Evolutionary conservation across 768 basidiomycete species (phyloP).

Genomic region (Jaapia argillacea): DNA sequence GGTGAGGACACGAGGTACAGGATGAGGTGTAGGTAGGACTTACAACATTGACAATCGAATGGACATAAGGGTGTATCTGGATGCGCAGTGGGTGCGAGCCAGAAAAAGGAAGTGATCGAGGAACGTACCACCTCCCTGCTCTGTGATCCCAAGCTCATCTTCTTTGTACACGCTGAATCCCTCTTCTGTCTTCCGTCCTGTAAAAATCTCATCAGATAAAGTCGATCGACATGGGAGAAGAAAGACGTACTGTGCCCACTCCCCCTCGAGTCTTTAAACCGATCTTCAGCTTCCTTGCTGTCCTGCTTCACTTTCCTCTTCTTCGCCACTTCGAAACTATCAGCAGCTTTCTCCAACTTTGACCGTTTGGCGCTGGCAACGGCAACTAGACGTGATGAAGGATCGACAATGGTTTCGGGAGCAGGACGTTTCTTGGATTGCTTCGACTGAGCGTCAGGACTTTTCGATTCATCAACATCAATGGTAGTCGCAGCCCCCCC

Average conservation of each 20-base stretch:
- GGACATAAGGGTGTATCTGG: conserved; percentile 79
- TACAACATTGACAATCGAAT: conserved; percentile 86
- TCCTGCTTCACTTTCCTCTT: conserved; percentile 16
- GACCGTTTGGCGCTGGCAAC: conserved; percentile 3
- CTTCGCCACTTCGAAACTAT: conserved; percentile 5
- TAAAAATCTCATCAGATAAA: neutral
- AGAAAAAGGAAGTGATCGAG: conserved; percentile 4
- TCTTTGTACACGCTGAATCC: conserved; percentile 76
- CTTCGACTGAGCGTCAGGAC: conserved; percentile 6
- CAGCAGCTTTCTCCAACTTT: neutral
- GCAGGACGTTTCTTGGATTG: conserved; percentile 18
- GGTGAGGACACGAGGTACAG: too few relatives aligned
- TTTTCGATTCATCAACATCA: neutral
- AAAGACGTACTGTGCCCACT: conserved; percentile 49
- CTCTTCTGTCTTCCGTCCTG: conserved; percentile 73
- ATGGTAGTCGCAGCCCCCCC: conserved; percentile 8
- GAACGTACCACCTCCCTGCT: conserved; percentile 61
- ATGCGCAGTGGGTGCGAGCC: conserved; percentile 12
- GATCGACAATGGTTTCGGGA: conserved; percentile 59
- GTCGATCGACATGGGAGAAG: neutral
- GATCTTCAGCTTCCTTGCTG: conserved; percentile 26
- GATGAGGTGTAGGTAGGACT: conserved; percentile 19
- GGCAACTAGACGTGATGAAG: conserved; percentile 30
- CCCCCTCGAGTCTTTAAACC: conserved; percentile 71
- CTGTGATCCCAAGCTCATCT: conserved; percentile 64